Evolutionary conservation across 2,329 filamentous ascomycete species (phyloP), one percentile per base, ranked within the genome.

Genomic region (Talaromyces sp.): DNA sequence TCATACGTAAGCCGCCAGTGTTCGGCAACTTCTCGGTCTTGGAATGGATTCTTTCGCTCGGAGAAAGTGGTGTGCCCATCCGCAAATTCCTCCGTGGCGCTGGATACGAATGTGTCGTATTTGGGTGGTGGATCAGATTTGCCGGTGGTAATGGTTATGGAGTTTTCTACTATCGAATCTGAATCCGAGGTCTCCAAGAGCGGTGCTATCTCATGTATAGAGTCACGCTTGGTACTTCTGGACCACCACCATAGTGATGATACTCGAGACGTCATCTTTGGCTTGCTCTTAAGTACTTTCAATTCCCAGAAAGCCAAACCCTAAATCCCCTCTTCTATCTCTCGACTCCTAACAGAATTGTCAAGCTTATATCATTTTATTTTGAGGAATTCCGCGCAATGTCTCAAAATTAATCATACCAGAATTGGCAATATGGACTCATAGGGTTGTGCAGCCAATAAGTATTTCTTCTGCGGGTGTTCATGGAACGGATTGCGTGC

Each of bases 1-100:
- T 87, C 84, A 66, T 87, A 87, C 4, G 86, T 71, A 4, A 75
- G 75, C 2, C 79, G 77, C 81, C 84, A 87, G 69, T 84, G 80
- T n/a, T 83, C 80, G 1, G 84, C 84, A 2, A 84, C 76, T 3
- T 78, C 76, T 2, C 83, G 80, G 59, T 86, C 83, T 0, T 80
- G 76, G 69, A 87, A 87, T 41, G 72, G 71, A 56, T 75, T 71
- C n/a, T 69, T 45, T 13, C 33, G 19, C 11, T 37, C 33, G n/a
- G 33, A 37, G 4, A 52, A 31, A 25, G 6, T 22, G 19, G 7
- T 22, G 39, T 19, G 19, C 11, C 25, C 52, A 37, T 56, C 33
- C 2, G 39, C 33, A 15, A 19, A 39, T 17, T 56, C 52, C 3
- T 56, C 52, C 3, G n/a, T 9, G 6, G 19, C n/a, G 11, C 52